These are phyloP conservation scores for Colletotrichum sp. DNA, from an alignment of 2,329 filamentous ascomycete genomes.

Conservation along the genomic window DNA sequence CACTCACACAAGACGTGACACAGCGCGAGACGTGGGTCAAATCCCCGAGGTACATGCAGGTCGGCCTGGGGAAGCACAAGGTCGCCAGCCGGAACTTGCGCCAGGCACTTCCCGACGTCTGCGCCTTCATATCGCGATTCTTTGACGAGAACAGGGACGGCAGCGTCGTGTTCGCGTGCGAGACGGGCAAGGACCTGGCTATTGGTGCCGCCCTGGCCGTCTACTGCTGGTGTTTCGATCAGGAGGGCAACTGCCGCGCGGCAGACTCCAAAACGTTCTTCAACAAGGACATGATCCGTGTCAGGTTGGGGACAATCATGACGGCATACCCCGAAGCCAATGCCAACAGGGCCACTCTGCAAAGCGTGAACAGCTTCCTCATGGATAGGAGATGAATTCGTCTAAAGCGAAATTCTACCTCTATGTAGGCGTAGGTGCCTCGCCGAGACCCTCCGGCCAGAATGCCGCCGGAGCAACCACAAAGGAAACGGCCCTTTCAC, in stretches of 20 bases:
- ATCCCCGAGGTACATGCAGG: slow-evolving; percentile 48
- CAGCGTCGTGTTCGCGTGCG: slow-evolving; percentile 68
- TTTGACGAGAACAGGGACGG: slow-evolving; percentile 27
- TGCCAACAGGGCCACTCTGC: slow-evolving; percentile 82
- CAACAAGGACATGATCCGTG: slow-evolving; percentile 79
- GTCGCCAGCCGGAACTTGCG: slow-evolving; percentile 84
- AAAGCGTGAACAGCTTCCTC: slow-evolving; percentile 90
- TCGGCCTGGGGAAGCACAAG: slow-evolving; percentile 76
- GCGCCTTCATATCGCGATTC: slow-evolving; percentile 54
- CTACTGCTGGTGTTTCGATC: slow-evolving; percentile 74
- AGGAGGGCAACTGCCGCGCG: slow-evolving; percentile 55
- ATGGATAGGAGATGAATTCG: slow-evolving; percentile 58
- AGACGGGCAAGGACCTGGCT: slow-evolving; percentile 80
- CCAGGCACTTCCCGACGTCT: slow-evolving; percentile 67
- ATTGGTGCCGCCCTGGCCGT: slow-evolving; percentile 79
- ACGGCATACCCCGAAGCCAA: slow-evolving; percentile 79
- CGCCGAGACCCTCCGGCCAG: background rate
- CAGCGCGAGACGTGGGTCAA: slow-evolving; percentile 46
- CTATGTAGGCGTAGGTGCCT: background rate
- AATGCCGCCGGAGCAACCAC: background rate
- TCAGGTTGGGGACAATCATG: slow-evolving; percentile 82
- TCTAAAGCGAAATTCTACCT: background rate
- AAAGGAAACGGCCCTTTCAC: background rate
- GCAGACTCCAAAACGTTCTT: slow-evolving; percentile 40
- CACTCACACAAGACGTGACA: slow-evolving; percentile 47